Base-by-base conservation (phyloP, 805 yeast genomes). In the Lipomyces orientalis region DNA sequence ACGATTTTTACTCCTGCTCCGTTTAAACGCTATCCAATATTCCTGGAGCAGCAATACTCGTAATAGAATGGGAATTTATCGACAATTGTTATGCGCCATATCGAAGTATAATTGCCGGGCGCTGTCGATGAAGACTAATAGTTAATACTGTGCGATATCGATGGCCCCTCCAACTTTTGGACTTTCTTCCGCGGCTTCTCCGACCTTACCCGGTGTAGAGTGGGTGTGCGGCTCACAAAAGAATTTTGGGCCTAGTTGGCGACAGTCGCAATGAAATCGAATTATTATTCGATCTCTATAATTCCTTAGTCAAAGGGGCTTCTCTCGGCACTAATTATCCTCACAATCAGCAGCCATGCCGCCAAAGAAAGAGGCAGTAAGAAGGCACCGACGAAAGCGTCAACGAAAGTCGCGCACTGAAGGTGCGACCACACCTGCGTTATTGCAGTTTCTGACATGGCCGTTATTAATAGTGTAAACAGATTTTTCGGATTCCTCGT, bases 401-500 rank as follows among this genome's bases (percentile, higher is more conserved):
- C 63, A 43, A 16, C 58, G 72, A 14, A 69, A 68, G 61, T 56
- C 72, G 56, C 64, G 72, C 37, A 69, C 72, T 29, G 64, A 65
- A 62, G 71, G 70, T 67, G 31, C 12, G 61, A 8, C 4, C 5
- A 57, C 16, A n/a, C 16, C 16, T 25, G 37, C 7, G 14, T 12
- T 31, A 14, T 2, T 29, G 19, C 49, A 56, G 10, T n/a, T n/a
- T 16, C 10, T n/a, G 25, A 56, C 25, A 56, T 10, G 14, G 31
- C 16, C 58, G 6, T 35, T 37, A 55, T 25, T 35, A 43, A 43
- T 55, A 54, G 35, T 8, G 52, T 33, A 35, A 35, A 58, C 43
- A 39, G 65, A 64, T 22, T 57, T 64, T 29, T 62, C 69, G 54
- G 65, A 61, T 16, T 54, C 68, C 34, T 56, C 56, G 19, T 22